Evolutionary conservation across 2,329 filamentous ascomycete species (phyloP), one percentile per base, ranked within the genome.

Genomic region (Neofusicoccum sp.): DNA sequence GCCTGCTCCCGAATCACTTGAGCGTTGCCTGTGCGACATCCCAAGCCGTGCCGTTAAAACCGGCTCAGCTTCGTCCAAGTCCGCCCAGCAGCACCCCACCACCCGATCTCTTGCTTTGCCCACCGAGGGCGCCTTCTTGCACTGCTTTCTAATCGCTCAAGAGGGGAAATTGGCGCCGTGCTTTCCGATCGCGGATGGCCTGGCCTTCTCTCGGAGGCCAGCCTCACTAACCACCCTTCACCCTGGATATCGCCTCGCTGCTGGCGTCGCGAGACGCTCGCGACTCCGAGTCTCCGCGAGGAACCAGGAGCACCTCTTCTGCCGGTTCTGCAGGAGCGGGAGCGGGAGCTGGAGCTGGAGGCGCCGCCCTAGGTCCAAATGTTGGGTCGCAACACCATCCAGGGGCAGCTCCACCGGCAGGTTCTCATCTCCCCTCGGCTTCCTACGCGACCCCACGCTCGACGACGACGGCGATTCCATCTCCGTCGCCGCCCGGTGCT

Each of bases 161-260:
- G 6, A 11, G 20, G 4, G 11, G 2, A 16, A 28, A 12, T 40
- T 54, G 49, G 34, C 49, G 24, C 20, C 24, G 12, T 14, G 11
- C 36, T 54, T 28, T 43, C 20, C 20, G 16, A 51, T 36, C 20
- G 58, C 38, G 33, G 45, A 51, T 60, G 58, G 58, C 74, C 77
- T 73, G 73, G 76, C 76, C 70, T 66, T 60, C 34, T 8, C 26
- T 34, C 7, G 38, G 58, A 60, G 58, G 58, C 34, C 58, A 49
- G 58, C 47, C 58, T 43, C 30, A 51, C 38, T 43, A 12, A 43
- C 36, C 49, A 31, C 24, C 28, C 20, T 44, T 36, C 86, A 93
- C 83, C 85, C 88, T 96, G 92, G 92, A 96, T 93, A 96, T 96
- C 89, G 86, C 90, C 78, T 88, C 89, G 68, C 85, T 96, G 67